These are phyloP conservation scores for Apophysomyces sp. DNA, from an alignment of 371 early-diverging fungal genomes.

Conservation along the genomic window DNA sequence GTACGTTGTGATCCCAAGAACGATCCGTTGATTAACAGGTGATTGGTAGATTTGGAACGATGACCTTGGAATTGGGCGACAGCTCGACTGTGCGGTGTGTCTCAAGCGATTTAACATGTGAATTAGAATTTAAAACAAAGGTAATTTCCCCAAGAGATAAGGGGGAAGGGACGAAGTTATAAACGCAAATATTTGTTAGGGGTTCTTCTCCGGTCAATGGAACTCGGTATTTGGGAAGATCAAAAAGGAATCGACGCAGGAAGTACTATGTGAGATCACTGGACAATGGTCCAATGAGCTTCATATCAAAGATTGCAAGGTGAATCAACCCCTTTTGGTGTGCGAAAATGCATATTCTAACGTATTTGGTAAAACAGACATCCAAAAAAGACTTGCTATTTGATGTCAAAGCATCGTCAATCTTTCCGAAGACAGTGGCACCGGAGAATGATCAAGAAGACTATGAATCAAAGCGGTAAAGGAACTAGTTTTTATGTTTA, in stretches of 20 bases:
- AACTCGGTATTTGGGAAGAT: slow-evolving; percentile 84
- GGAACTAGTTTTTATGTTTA: not conserved
- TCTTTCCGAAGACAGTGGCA: slow-evolving; percentile 67
- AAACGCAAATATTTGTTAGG: slow-evolving; percentile 42
- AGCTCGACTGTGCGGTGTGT: slow-evolving; percentile 71
- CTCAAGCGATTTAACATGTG: slow-evolving; percentile 74
- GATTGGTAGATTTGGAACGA: slow-evolving; percentile 72
- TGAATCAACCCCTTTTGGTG: slow-evolving; percentile 2
- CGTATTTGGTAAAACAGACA: slow-evolving; percentile 7
- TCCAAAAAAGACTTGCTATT: slow-evolving; percentile 59
- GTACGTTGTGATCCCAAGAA: slow-evolving; percentile 11
- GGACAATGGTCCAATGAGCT: slow-evolving; percentile 88
- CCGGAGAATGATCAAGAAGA: slow-evolving; percentile 76
- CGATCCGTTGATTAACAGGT: not conserved
- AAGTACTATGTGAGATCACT: slow-evolving; percentile 71
- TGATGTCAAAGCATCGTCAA: slow-evolving; percentile 61
- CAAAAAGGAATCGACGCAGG: slow-evolving; percentile 75
- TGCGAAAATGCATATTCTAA: not conserved
- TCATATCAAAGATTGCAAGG: slow-evolving; percentile 46
- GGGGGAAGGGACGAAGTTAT: not conserved
- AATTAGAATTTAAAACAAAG: slow-evolving; percentile 93
- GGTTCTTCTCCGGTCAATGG: slow-evolving; percentile 80
- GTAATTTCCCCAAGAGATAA: slow-evolving; percentile 34
- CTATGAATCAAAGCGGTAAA: slow-evolving; percentile 78
- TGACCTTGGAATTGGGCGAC: slow-evolving; percentile 95